phyloP scores from a whole-genome alignment of 208 protist genomes.

The Acanthamoeba divionensis region DNA sequence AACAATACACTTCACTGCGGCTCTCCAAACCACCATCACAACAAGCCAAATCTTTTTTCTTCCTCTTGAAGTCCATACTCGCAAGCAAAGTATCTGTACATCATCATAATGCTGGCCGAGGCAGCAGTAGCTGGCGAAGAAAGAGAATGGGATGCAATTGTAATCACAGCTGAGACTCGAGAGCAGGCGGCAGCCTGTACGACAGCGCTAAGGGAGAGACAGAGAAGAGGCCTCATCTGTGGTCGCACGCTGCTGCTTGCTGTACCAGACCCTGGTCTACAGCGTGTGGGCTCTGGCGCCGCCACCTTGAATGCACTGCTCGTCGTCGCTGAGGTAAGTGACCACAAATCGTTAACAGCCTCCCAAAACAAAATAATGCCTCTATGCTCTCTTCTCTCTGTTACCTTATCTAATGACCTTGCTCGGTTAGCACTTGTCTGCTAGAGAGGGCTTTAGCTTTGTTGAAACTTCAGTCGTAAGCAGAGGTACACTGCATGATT shows the following conservation, averaged over 20 bases:
- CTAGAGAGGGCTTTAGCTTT: constrained; percentile 18
- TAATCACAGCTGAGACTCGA: not conserved
- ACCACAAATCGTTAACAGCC: not conserved
- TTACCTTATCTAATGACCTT: not conserved
- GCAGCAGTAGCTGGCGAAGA: not conserved
- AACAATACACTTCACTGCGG: too few relatives aligned
- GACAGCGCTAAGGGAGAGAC: not conserved
- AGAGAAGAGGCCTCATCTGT: not conserved
- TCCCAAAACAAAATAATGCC: not conserved
- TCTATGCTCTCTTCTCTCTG: not conserved
- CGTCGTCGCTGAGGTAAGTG: constrained; percentile 19
- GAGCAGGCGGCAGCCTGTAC: not conserved
- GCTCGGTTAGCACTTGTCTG: constrained; percentile 6
- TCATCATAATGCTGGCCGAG: too few relatives aligned
- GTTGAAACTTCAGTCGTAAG: constrained; percentile 4
- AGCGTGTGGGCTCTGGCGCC: not conserved
- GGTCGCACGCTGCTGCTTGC: not conserved
- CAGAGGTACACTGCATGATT: not conserved
- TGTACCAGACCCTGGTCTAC: not conserved
- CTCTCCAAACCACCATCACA: too few relatives aligned
- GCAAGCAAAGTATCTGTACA: too few relatives aligned
- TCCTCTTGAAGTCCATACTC: too few relatives aligned
- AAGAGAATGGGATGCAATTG: not conserved
- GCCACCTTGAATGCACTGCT: constrained; percentile 46
- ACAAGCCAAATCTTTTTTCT: too few relatives aligned